phyloP scores from a whole-genome alignment of 2,329 filamentous ascomycete species.

The Fusarium nodosum region DNA sequence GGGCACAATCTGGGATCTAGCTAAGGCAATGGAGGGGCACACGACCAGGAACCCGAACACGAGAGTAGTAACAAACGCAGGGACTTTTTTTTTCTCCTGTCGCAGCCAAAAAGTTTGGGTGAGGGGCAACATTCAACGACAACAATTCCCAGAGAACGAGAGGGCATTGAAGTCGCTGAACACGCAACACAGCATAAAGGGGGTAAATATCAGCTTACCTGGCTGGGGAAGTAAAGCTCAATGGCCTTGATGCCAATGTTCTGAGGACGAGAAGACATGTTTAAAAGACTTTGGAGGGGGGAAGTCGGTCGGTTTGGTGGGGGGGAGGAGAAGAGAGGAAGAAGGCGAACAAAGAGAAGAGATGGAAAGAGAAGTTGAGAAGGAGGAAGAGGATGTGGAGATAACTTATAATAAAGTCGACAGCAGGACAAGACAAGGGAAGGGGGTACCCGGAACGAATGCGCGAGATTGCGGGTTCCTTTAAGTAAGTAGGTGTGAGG shows the following conservation, averaged over 20 bases:
- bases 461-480: slow-evolving; percentile 46
- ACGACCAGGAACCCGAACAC: slow-evolving; percentile 43
- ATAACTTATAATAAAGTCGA: slow-evolving; percentile 39
- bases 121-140: slow-evolving; percentile 42
- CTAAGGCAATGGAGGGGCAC: slow-evolving; percentile 46
- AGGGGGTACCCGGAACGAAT: slow-evolving; percentile 40
- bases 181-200: slow-evolving; percentile 24
- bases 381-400: slow-evolving; percentile 35
- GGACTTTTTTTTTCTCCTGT: slow-evolving; percentile 37
- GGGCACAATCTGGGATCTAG: slow-evolving; percentile 38
- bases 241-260: slow-evolving; percentile 96
- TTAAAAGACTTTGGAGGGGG: slow-evolving; percentile 46
- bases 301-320: slow-evolving; percentile 21
- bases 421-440: slow-evolving; percentile 9
- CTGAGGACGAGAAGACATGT: slow-evolving; percentile 81
- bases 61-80: slow-evolving; percentile 36
- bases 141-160: slow-evolving; percentile 24
- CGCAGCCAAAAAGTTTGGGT: slow-evolving; percentile 36
- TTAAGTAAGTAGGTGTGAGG: slow-evolving; percentile 2
- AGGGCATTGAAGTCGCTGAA: slow-evolving; percentile 20
- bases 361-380: slow-evolving; percentile 32
- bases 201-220: slow-evolving; percentile 68
- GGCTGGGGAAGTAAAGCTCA: slow-evolving; percentile 88
- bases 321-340: slow-evolving; percentile 26
- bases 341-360: slow-evolving; percentile 32